These are phyloP conservation scores for Magnolia changhungtana DNA, from an alignment of 164 flowering plant genomes.

Conservation along the genomic window DNA sequence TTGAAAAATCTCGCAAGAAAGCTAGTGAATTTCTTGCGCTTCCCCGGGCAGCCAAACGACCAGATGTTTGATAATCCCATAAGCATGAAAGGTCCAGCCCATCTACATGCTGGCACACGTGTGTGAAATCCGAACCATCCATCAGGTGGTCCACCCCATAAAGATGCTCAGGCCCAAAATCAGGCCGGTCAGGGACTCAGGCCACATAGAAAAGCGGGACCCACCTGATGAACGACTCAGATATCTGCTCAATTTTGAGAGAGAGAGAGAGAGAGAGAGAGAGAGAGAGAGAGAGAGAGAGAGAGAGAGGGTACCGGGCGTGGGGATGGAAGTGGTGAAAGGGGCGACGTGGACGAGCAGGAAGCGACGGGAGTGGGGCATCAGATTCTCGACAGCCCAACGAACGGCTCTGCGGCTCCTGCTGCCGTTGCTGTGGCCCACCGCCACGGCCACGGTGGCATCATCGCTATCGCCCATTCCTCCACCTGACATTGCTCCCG, in stretches of 20 bases:
- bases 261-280: constrained; percentile 4
- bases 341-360: constrained; percentile 73
- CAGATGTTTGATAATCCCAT: not conserved
- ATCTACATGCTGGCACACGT: too few species aligned
- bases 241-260: not conserved
- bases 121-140: too few species aligned
- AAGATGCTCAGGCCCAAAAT: not conserved
- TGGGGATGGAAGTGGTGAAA: constrained; percentile 50
- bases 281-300: constrained; percentile 2
- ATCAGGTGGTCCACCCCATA: too few species aligned
- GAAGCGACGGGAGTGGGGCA: constrained; percentile 43
- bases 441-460: constrained; percentile 59
- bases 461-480: not conserved
- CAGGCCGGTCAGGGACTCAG: not conserved
- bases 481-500: not conserved
- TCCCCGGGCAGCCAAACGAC: too few species aligned
- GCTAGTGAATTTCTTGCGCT: too few species aligned
- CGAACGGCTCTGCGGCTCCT: constrained; percentile 64
- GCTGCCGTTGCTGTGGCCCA: constrained; percentile 30
- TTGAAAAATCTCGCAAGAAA: too few species aligned
- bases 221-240: not conserved
- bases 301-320: constrained; percentile 53
- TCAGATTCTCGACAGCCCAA: constrained; percentile 74
- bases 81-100: not conserved
- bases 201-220: not conserved